phyloP scores from a whole-genome alignment of 2,329 filamentous ascomycete species.

The Diplodia sapinea region DNA sequence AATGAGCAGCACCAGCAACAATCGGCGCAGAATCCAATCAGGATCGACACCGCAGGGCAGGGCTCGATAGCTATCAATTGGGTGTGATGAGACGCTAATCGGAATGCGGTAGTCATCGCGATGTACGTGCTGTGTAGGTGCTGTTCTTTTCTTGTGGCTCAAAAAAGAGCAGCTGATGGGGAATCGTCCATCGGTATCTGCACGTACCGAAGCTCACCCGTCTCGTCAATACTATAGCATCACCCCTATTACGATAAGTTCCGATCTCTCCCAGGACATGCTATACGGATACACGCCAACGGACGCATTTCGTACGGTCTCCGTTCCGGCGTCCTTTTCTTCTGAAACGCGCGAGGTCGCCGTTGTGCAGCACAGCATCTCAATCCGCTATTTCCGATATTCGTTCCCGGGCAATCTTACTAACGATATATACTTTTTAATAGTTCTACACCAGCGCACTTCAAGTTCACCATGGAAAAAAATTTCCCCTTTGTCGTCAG shows the following conservation, averaged over 20 bases:
- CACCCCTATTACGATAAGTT: too few species aligned
- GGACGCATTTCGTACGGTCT: too few species aligned
- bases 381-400: too few species aligned
- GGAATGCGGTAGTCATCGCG: neutral
- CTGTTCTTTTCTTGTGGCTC: neutral
- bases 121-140: neutral
- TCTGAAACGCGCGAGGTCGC: too few species aligned
- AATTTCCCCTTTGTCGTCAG: neutral
- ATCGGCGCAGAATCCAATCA: neutral
- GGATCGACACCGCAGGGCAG: neutral
- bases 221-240: too few species aligned
- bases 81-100: neutral
- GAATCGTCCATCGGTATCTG: too few species aligned
- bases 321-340: too few species aligned
- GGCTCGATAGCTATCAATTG: neutral
- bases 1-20: neutral
- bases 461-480: neutral
- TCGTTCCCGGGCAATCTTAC: neutral
- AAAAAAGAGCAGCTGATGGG: neutral
- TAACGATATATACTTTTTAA: neutral
- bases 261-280: too few species aligned
- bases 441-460: neutral
- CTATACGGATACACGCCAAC: too few species aligned
- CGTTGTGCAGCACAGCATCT: too few species aligned
- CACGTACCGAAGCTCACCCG: too few species aligned